phyloP scores from a whole-genome alignment of 257 asterid genomes.

The Gentiana dahurica region DNA sequence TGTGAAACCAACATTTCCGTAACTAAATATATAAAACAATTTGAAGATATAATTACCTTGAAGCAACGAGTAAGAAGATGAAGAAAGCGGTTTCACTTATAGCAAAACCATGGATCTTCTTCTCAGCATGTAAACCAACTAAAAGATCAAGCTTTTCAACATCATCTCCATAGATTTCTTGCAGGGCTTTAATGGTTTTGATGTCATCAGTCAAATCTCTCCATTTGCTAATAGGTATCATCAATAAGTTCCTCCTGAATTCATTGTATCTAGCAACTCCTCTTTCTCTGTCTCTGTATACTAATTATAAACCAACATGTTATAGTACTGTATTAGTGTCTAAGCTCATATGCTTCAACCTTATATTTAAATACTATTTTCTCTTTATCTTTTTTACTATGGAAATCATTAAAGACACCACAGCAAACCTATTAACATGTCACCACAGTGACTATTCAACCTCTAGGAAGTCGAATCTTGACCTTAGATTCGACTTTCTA shows the following conservation, averaged over 20 bases:
- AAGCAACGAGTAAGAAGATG: constrained; percentile 23
- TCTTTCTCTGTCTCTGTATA: constrained; percentile 30
- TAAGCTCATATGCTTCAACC: background rate
- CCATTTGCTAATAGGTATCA: constrained; percentile 20
- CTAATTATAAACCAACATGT: constrained; percentile 6
- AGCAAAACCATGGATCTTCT: constrained; percentile 24
- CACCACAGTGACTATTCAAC: no score
- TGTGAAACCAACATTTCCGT: background rate
- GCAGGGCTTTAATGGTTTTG: constrained; percentile 13
- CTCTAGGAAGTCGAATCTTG: no score
- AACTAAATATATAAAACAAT: no score
- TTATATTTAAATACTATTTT: no score
- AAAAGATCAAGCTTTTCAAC: constrained; percentile 24
- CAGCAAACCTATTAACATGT: no score
- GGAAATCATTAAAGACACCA: no score
- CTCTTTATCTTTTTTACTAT: no score
- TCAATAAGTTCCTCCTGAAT: constrained; percentile 22
- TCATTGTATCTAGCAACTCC: constrained; percentile 23
- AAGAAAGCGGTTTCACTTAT: constrained; percentile 27
- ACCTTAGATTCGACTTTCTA: no score
- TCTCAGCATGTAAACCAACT: constrained; percentile 23
- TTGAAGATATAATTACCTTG: constrained; percentile 12
- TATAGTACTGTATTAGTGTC: background rate
- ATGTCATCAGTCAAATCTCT: constrained; percentile 21
- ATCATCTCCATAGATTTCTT: constrained; percentile 18